Evolutionary conservation across 352 stramenopile genomes (phyloP).

Genomic region (Thraustochytrium striatum): DNA sequence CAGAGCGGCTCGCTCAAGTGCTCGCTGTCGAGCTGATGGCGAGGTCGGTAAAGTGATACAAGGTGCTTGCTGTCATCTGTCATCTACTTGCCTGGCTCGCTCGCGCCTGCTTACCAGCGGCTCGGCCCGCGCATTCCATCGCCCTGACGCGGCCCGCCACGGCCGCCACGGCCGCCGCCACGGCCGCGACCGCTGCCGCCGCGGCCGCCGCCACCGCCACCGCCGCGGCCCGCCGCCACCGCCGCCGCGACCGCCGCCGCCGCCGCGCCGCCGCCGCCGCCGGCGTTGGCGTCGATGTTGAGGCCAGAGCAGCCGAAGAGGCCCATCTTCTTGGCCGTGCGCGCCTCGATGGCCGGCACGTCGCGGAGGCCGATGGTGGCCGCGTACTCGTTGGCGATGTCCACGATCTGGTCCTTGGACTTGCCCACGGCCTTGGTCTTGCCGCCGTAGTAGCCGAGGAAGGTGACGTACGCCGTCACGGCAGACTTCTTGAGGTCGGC

Average conservation of each 20-base stretch:
- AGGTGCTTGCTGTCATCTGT: no score
- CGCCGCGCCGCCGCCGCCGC: background rate
- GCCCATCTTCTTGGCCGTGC: conserved; percentile 75
- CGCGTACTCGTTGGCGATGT: conserved; percentile 66
- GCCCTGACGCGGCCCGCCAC: conserved; percentile 55
- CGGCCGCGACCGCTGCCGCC: conserved; percentile 49
- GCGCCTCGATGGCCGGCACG: conserved; percentile 69
- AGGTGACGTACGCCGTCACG: conserved; percentile 84
- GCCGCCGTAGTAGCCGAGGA: conserved; percentile 90
- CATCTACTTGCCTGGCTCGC: no score
- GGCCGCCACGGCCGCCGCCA: conserved; percentile 50
- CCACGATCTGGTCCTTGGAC: conserved; percentile 62
- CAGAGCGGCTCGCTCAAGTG: no score
- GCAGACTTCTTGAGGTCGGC: conserved; percentile 69
- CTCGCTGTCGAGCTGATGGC: no score
- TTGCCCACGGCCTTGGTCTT: conserved; percentile 67
- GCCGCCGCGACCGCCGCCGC: conserved; percentile 56
- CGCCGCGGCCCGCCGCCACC: conserved; percentile 35
- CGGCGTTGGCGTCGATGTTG: conserved; percentile 42
- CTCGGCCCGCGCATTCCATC: background rate
- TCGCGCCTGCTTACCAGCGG: no score
- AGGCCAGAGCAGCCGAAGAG: conserved; percentile 72
- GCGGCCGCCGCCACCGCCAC: conserved; percentile 49
- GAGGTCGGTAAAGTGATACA: no score
- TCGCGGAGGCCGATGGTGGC: conserved; percentile 63